phyloP scores from a whole-genome alignment of 2,329 filamentous ascomycete genomes.

The Talaromyces sp. region DNA sequence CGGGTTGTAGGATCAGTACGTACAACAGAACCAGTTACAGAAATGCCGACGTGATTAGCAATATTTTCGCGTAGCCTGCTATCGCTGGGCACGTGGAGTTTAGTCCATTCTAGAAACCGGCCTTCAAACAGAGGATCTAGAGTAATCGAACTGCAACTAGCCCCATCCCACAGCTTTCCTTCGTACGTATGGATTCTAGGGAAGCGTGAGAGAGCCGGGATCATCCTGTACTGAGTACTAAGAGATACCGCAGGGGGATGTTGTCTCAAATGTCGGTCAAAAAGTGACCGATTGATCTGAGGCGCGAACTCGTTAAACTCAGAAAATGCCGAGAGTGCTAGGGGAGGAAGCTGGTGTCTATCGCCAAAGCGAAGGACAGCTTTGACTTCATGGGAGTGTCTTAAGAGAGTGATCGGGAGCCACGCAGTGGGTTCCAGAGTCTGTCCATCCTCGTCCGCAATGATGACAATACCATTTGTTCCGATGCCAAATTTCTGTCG shows the following conservation, averaged over 20 bases:
- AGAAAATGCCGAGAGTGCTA: background rate
- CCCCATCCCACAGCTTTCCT: background rate
- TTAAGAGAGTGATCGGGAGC: background rate
- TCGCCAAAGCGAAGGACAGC: background rate
- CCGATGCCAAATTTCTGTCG: background rate
- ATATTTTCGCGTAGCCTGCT: background rate
- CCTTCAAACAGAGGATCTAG: background rate
- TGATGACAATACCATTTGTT: background rate
- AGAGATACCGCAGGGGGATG: background rate
- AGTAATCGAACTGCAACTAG: background rate
- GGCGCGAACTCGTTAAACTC: background rate
- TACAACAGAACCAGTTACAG: background rate
- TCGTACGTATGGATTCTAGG: background rate
- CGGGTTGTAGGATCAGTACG: background rate
- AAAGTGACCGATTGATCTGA: background rate
- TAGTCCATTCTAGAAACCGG: background rate
- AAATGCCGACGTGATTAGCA: background rate
- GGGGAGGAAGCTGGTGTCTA: background rate
- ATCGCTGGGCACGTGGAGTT: background rate
- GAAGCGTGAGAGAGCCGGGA: background rate
- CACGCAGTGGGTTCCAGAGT: background rate
- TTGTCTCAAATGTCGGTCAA: background rate
- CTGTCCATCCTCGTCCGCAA: background rate
- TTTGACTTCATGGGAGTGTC: background rate
- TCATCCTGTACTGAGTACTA: background rate